Conservation (phyloP, 441 rosid species). For the Flueggea neowawraea region DNA sequence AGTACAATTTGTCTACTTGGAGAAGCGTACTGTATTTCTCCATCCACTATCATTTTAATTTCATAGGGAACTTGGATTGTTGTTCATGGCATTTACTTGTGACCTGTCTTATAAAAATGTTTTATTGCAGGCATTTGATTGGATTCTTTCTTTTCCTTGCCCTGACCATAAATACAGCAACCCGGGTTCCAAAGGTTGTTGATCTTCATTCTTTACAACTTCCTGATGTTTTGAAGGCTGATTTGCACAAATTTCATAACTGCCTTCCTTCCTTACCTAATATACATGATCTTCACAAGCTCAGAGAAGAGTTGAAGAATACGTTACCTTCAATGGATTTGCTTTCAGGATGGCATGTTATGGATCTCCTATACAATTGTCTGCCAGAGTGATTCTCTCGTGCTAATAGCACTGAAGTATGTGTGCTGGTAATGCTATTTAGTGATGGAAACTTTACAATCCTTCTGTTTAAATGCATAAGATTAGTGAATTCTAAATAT, state of each 20-base stretch:
- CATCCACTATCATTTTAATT: no score
- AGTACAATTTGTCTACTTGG: no score
- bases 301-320: conserved; percentile 43
- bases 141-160: conserved; percentile 92
- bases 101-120: background rate
- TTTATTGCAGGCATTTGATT: conserved; percentile 81
- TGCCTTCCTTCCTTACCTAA: conserved; percentile 70
- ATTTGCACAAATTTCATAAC: conserved; percentile 63
- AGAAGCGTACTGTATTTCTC: no score
- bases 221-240: conserved; percentile 60
- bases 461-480: background rate
- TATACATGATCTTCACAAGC: conserved; percentile 49
- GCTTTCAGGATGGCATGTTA: conserved; percentile 62
- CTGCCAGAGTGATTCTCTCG: conserved; percentile 75
- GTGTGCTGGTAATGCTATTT: conserved; percentile 63
- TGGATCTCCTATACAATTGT: conserved; percentile 79
- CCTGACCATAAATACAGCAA: conserved; percentile 82
- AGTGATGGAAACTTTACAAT: conserved; percentile 6
- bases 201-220: conserved; percentile 80
- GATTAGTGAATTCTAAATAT: no score
- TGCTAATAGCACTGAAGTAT: conserved; percentile 63
- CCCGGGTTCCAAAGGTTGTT: conserved; percentile 65
- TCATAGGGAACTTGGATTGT: no score
- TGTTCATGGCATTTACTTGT: no score
- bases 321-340: conserved; percentile 43